Evolutionary conservation across 2,329 filamentous ascomycete genomes (phyloP).

Genomic region (Stemphylium beticola): DNA sequence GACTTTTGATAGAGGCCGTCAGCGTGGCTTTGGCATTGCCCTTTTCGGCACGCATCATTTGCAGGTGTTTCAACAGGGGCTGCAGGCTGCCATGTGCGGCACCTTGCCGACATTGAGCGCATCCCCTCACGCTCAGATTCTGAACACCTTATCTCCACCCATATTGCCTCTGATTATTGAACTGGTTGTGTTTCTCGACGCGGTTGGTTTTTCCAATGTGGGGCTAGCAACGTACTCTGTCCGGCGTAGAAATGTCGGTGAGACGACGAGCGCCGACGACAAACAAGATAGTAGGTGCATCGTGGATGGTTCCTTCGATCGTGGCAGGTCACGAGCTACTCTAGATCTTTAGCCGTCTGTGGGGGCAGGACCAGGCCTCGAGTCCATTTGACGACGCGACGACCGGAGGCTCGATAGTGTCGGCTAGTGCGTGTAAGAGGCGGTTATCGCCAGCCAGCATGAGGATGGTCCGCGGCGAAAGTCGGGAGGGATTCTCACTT

Average conservation of each 20-base stretch:
- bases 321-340: conserved; percentile 10
- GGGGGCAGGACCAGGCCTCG: conserved; percentile 10
- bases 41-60: conserved; percentile 24
- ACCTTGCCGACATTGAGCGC: conserved; percentile 29
- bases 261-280: conserved; percentile 15
- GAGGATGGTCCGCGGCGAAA: conserved; percentile 12
- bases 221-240: conserved; percentile 21
- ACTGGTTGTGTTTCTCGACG: conserved; percentile 12
- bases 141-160: conserved; percentile 25
- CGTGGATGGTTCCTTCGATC: conserved; percentile 1
- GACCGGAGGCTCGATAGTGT: conserved; percentile 16
- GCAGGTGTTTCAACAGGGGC: conserved; percentile 33
- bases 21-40: conserved; percentile 29
- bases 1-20: conserved; percentile 3
- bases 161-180: conserved; percentile 32
- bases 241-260: conserved; percentile 44
- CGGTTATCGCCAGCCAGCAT: conserved; percentile 25
- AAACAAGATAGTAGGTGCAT: conserved; percentile 9
- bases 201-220: conserved; percentile 19
- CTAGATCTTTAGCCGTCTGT: conserved; percentile 13
- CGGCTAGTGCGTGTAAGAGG: conserved; percentile 18
- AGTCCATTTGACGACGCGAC: conserved; percentile 15
- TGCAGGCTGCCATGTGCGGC: conserved; percentile 23
- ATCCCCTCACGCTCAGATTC: conserved; percentile 14
- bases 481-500: conserved; percentile 20